Conservation (phyloP, 768 basidiomycete species). For the Pleurotus ostreatus region DNA sequence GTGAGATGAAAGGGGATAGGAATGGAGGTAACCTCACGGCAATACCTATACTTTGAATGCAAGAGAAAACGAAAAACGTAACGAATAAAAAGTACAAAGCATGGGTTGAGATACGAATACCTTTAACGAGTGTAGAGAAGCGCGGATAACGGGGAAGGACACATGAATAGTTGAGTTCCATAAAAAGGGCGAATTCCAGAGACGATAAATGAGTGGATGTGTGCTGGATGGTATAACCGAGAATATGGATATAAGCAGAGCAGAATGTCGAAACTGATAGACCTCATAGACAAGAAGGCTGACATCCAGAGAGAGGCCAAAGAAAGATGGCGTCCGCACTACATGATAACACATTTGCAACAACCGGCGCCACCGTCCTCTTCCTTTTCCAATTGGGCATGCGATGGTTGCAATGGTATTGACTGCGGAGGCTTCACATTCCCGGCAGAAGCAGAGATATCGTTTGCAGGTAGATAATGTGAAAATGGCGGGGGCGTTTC, state of each 20-base stretch:
- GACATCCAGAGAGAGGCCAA: background rate
- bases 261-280: background rate
- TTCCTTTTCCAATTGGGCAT: constrained; percentile 35
- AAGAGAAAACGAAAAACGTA: background rate
- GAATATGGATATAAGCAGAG: background rate
- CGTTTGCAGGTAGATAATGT: constrained; percentile 41
- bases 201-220: constrained; percentile 1
- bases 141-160: background rate
- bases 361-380: constrained; percentile 56
- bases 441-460: too few species aligned
- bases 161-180: background rate
- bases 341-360: constrained; percentile 86
- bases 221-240: constrained; percentile 1
- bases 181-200: background rate
- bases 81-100: background rate
- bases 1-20: background rate
- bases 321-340: constrained; percentile 16
- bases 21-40: background rate
- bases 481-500: constrained; percentile 63
- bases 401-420: constrained; percentile 22
- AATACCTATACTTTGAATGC: background rate
- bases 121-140: constrained; percentile 2
- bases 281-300: background rate
- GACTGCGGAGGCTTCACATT: background rate
- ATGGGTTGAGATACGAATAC: background rate